Evolutionary conservation across 2,329 filamentous ascomycete species (phyloP).

Genomic region (Fusarium sterilihyphosum): DNA sequence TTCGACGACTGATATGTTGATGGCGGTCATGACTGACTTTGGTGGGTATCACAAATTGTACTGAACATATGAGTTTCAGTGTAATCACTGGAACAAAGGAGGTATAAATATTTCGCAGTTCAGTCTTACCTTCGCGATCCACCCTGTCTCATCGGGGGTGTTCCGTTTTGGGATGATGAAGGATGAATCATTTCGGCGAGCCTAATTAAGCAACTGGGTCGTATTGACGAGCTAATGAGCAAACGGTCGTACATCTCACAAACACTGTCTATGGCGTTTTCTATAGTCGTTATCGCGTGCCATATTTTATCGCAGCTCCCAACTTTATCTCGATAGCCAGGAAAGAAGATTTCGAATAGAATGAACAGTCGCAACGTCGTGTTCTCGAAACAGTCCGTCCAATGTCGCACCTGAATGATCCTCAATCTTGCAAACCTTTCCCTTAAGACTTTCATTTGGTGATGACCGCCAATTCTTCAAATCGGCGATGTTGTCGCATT

Average conservation of each 20-base stretch:
- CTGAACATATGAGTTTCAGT: accelerated
- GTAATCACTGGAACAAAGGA: not conserved
- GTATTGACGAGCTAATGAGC: not conserved
- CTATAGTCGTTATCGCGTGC: not conserved
- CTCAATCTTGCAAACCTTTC: not conserved
- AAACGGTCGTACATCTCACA: accelerated
- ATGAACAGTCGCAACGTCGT: slow-evolving; percentile 10
- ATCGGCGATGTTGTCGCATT: not conserved
- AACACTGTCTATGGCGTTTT: not conserved
- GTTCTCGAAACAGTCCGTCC: not conserved
- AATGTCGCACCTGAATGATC: not conserved
- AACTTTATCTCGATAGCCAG: slow-evolving; percentile 1
- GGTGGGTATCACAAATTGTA: accelerated
- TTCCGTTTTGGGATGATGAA: not conserved
- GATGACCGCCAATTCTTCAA: not conserved
- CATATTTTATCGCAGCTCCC: accelerated
- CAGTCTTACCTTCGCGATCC: too few species aligned
- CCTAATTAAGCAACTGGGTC: not conserved
- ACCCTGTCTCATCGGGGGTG: not conserved
- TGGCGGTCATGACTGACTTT: not conserved
- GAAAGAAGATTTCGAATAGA: slow-evolving; percentile 10
- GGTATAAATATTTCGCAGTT: not conserved
- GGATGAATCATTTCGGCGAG: not conserved
- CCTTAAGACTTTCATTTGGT: accelerated
- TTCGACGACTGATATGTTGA: not conserved